Percentiles rank a stretch among this genome's conserved stretches.
These are phyloP conservation scores for Liquidambar formosana DNA, from an alignment of 164 flowering plant species.

Conservation along the genomic window DNA sequence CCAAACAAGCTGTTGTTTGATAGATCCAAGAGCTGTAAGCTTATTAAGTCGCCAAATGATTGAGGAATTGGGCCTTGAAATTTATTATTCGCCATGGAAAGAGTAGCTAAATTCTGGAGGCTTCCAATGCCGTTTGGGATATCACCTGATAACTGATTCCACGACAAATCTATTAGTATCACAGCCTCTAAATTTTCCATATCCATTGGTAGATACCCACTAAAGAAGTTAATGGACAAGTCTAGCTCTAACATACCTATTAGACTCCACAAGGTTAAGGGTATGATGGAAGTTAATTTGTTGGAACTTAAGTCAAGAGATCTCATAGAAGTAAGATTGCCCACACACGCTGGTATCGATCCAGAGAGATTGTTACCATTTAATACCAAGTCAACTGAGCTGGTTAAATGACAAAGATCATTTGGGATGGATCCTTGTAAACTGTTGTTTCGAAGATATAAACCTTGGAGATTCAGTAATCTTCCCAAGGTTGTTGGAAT, in stretches of 20 bases:
- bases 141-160: conserved; percentile 21
- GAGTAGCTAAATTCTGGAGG: background rate
- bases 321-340: background rate
- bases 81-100: conserved; percentile 5
- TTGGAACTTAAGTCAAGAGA: conserved; percentile 11
- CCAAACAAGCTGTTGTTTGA: background rate
- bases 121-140: conserved; percentile 7
- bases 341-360: background rate
- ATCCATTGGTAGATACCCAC: conserved; percentile 14
- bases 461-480: conserved; percentile 16
- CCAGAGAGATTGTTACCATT: conserved; percentile 7
- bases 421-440: conserved; percentile 20
- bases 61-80: conserved; percentile 28
- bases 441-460: conserved; percentile 11
- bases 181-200: conserved; percentile 21
- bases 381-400: conserved; percentile 2
- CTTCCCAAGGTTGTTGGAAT: conserved; percentile 25
- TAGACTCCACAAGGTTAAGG: conserved; percentile 18
- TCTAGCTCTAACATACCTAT: conserved; percentile 6
- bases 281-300: conserved; percentile 15
- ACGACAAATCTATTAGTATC: conserved; percentile 12
- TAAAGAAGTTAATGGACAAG: conserved; percentile 23
- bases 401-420: conserved; percentile 12
- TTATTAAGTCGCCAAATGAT: background rate
- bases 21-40: background rate